Percentiles rank a stretch among this genome's conserved stretches.
Evolutionary conservation across 305 asterid species (phyloP).

Genomic region (Caryopteris hybrid): DNA sequence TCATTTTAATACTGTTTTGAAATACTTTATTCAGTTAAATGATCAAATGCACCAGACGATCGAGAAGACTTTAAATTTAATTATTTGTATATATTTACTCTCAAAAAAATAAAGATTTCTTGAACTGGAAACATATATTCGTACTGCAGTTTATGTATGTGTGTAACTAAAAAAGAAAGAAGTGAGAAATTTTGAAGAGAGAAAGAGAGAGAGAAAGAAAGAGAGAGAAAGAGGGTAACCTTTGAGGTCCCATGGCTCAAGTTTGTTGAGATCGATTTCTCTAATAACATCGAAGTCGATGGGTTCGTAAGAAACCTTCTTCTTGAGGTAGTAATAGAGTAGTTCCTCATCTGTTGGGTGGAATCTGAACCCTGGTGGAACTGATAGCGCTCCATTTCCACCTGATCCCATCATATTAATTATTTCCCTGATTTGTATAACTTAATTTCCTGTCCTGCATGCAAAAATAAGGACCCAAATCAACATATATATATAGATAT

Average conservation of each 20-base stretch:
- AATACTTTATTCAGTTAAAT: too few species aligned
- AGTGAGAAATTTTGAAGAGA: too few species aligned
- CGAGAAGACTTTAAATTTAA: too few species aligned
- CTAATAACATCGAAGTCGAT: conserved; percentile 71
- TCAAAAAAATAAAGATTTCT: neutral
- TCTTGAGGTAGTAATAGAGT: conserved; percentile 65
- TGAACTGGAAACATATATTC: neutral
- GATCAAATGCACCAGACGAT: too few species aligned
- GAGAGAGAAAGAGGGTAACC: conserved; percentile 25
- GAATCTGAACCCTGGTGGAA: conserved; percentile 85
- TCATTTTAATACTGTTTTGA: too few species aligned
- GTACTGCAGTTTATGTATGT: neutral
- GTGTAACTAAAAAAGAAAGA: neutral
- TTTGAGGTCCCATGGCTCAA: conserved; percentile 94
- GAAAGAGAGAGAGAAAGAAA: neutral
- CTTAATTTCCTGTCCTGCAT: conserved; percentile 4
- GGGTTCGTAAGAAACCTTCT: conserved; percentile 75
- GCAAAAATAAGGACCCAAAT: neutral
- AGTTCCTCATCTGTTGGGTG: conserved; percentile 86
- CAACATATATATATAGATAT: too few species aligned
- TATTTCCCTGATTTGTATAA: neutral
- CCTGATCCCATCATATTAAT: conserved; percentile 35
- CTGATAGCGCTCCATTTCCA: conserved; percentile 42
- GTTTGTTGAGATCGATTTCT: conserved; percentile 86
- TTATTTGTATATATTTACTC: too few species aligned